phyloP scores from a whole-genome alignment of 805 yeast species.

The Teunomyces funiuensis region DNA sequence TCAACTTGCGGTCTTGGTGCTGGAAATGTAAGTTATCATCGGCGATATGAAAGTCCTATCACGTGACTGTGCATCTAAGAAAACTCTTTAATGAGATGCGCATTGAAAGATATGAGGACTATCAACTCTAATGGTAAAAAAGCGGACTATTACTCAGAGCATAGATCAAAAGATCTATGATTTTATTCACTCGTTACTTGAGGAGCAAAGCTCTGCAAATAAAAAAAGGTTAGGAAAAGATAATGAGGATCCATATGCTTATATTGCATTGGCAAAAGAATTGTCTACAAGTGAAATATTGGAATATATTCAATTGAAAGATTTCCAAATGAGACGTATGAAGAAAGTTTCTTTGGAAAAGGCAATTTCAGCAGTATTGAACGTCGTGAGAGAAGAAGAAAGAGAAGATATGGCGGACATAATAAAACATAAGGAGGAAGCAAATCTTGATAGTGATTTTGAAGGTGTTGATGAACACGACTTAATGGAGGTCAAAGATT shows the following conservation, averaged over 20 bases:
- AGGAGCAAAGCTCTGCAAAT: slow-evolving; percentile 44
- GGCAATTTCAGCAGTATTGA: slow-evolving; percentile 60
- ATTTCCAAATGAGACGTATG: slow-evolving; percentile 64
- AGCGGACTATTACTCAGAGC: slow-evolving; percentile 13
- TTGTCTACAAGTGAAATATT: slow-evolving; percentile 51
- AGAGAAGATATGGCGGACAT: slow-evolving; percentile 47
- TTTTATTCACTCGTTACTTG: slow-evolving; percentile 55
- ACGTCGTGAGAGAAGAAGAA: slow-evolving; percentile 59
- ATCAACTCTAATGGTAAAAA: slow-evolving; percentile 8
- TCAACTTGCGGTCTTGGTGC: no score
- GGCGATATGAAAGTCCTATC: no score
- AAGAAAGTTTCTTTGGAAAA: slow-evolving; percentile 65
- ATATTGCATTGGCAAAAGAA: slow-evolving; percentile 63
- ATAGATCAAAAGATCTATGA: slow-evolving; percentile 59
- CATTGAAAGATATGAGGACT: neutral
- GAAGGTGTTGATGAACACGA: slow-evolving; percentile 43
- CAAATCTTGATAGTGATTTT: slow-evolving; percentile 34
- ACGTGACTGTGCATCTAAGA: no score
- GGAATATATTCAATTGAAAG: slow-evolving; percentile 62
- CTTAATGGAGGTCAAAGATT: slow-evolving; percentile 64
- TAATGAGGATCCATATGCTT: slow-evolving; percentile 37
- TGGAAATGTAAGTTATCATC: no score
- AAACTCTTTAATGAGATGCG: slow-evolving; percentile 2
- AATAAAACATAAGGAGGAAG: slow-evolving; percentile 7
- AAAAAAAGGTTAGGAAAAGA: slow-evolving; percentile 51